A percentile compares a stretch with the other conserved stretches of the same genome.
phyloP scores from a whole-genome alignment of 2,329 filamentous ascomycete genomes.

The Claviceps sp. region DNA sequence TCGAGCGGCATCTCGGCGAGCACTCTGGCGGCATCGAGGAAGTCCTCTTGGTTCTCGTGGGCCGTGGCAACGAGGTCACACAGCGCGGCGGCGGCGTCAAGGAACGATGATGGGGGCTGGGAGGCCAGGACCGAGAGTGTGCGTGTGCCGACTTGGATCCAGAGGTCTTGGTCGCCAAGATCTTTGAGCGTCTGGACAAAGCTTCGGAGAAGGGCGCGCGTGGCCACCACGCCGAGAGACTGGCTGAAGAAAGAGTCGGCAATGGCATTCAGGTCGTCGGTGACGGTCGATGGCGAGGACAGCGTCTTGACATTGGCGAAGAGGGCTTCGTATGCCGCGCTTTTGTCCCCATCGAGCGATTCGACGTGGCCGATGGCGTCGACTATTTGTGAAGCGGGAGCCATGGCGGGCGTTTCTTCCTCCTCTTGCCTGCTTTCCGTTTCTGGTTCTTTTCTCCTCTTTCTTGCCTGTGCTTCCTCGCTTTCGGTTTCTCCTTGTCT shows the following conservation, averaged over 20 bases:
- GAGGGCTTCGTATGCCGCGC: conserved; percentile 32
- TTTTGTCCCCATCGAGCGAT: conserved; percentile 25
- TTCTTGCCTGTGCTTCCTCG: too few relatives aligned
- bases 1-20: conserved; percentile 81
- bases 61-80: conserved; percentile 73
- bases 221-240: conserved; percentile 61
- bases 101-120: conserved; percentile 52
- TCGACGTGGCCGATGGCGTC: conserved; percentile 30
- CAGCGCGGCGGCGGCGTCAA: conserved; percentile 71
- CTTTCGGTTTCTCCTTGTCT: too few relatives aligned
- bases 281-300: conserved; percentile 25
- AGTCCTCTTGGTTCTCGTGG: conserved; percentile 74
- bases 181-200: conserved; percentile 52
- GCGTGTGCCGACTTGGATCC: conserved; percentile 63
- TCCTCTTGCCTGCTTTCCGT: background rate
- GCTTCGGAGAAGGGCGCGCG: conserved; percentile 53
- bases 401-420: conserved; percentile 15
- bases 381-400: conserved; percentile 26
- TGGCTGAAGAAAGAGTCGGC: conserved; percentile 54
- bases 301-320: conserved; percentile 28
- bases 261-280: conserved; percentile 52
- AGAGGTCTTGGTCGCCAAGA: conserved; percentile 48
- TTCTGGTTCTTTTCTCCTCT: background rate
- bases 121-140: conserved; percentile 52
- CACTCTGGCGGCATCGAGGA: conserved; percentile 59